phyloP scores from a whole-genome alignment of 768 basidiomycete genomes.

The Postia placenta region DNA sequence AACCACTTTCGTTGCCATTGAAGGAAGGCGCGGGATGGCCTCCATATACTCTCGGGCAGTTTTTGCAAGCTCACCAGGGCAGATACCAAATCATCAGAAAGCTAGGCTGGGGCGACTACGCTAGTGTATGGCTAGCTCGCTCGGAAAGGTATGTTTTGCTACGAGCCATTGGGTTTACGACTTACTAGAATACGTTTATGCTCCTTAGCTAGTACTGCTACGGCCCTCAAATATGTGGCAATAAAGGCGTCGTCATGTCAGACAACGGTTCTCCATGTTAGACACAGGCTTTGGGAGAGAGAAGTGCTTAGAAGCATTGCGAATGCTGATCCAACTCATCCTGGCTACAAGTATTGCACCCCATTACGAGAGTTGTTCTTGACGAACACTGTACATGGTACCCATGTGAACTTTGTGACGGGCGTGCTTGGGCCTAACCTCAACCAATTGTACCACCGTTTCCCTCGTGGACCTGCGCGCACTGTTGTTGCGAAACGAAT shows the following conservation, averaged over 20 bases:
- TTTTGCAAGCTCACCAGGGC: background rate
- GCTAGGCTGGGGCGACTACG: background rate
- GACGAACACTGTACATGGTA: background rate
- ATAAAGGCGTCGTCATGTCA: background rate
- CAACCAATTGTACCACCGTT: background rate
- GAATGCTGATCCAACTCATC: background rate
- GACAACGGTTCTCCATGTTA: background rate
- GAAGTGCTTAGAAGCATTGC: background rate
- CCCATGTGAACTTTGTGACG: background rate
- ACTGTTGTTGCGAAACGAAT: conserved; percentile 13
- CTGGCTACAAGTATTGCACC: background rate
- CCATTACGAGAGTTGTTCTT: background rate
- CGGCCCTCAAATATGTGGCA: background rate
- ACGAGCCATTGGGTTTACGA: background rate
- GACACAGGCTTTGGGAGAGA: background rate
- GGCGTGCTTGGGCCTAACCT: background rate
- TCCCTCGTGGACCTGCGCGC: background rate
- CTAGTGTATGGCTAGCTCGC: background rate
- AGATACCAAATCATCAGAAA: background rate
- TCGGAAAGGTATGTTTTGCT: background rate
- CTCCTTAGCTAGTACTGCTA: too few relatives aligned
- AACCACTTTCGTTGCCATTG: background rate
- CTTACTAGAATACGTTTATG: background rate
- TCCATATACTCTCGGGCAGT: background rate
- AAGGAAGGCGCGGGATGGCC: background rate